Conservation (phyloP, 148 eudicot species). For the Chenopodium berlandieri region DNA sequence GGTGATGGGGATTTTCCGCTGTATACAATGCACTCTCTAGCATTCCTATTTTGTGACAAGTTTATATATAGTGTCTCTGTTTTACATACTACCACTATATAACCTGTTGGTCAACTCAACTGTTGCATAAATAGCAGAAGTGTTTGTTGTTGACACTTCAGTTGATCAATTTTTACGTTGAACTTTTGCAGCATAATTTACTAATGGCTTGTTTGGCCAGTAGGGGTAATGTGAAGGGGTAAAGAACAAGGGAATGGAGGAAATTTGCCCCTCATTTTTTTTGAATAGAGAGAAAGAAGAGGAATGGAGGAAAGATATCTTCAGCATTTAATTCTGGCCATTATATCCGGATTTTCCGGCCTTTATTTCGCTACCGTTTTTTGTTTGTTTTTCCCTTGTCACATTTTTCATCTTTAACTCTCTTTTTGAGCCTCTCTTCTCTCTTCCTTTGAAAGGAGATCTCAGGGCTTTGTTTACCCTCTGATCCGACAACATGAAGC, state of each 20-base stretch:
- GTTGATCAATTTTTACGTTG: not conserved
- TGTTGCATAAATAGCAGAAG: not conserved
- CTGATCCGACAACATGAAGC: slow-evolving; percentile 12
- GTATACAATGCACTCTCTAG: not conserved
- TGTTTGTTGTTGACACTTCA: not conserved
- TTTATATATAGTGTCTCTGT: not conserved
- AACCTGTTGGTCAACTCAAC: not conserved
- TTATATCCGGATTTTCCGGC: not conserved
- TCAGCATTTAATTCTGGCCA: not conserved
- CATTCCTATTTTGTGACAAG: not conserved
- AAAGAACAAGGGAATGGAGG: not conserved
- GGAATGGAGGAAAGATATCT: not conserved
- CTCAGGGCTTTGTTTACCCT: slow-evolving; percentile 2
- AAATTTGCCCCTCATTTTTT: not conserved
- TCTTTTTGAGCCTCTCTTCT: not conserved
- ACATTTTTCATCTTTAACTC: not conserved
- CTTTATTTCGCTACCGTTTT: slow-evolving; percentile 16
- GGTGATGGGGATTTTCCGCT: not conserved
- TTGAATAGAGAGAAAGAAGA: not conserved
- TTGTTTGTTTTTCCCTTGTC: not conserved
- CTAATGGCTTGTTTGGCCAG: not conserved
- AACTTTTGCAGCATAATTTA: not conserved
- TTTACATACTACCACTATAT: not conserved
- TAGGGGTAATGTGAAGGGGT: not conserved
- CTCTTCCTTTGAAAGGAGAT: slow-evolving; percentile 4